Evolutionary conservation across 1,139 yeast genomes (phyloP).

Genomic region (Candida glucosophila): DNA sequence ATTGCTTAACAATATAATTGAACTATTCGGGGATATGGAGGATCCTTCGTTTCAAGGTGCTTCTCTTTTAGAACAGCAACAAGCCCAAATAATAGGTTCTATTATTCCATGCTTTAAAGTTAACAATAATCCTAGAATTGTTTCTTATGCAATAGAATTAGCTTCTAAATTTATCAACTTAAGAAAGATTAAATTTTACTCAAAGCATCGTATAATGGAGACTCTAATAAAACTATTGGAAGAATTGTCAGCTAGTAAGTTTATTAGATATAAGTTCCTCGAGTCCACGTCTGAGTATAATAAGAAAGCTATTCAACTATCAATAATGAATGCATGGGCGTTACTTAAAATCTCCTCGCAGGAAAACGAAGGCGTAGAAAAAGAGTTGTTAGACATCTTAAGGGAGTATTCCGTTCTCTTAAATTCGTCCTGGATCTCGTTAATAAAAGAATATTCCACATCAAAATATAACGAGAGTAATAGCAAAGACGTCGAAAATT

Average conservation of each 20-base stretch:
- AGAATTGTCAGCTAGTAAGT: constrained; percentile 42
- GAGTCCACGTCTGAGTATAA: constrained; percentile 44
- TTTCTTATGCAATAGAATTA: constrained; percentile 70
- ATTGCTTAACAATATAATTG: constrained; percentile 39
- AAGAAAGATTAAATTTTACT: constrained; percentile 40
- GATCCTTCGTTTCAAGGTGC: constrained; percentile 72
- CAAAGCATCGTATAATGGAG: constrained; percentile 54
- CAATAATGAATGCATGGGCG: constrained; percentile 88
- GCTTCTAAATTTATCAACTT: constrained; percentile 65
- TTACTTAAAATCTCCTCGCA: constrained; percentile 48
- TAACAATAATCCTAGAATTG: constrained; percentile 66
- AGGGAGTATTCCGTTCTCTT: constrained; percentile 51
- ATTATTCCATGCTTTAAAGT: constrained; percentile 79
- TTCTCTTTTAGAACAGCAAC: constrained; percentile 80
- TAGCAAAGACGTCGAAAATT: constrained; percentile 47
- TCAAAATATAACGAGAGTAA: constrained; percentile 44
- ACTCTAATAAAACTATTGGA: constrained; percentile 63
- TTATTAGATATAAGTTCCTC: constrained; percentile 32
- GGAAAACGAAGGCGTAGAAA: constrained; percentile 23
- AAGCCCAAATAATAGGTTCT: constrained; percentile 89
- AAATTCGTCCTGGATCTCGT: constrained; percentile 72
- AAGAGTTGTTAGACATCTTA: constrained; percentile 37
- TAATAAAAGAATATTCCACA: constrained; percentile 67
- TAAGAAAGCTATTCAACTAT: constrained; percentile 55
- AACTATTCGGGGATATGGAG: constrained; percentile 46